Evolutionary conservation across 306 rosid genomes (phyloP), one percentile per base, ranked within the genome.

Genomic region (Phaseolus lunatus): DNA sequence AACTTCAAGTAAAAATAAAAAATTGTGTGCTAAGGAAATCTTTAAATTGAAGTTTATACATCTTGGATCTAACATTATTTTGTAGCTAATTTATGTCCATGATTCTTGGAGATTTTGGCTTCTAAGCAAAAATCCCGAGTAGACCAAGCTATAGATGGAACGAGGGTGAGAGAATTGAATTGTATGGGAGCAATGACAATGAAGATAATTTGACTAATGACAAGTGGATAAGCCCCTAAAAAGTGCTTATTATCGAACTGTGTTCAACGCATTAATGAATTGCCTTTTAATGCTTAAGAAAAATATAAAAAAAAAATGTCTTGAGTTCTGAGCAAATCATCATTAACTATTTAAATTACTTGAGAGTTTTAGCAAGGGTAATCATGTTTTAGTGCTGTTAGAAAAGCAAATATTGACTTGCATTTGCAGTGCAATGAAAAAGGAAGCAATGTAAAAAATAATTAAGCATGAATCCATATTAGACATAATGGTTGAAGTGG

Each of bases 401-500:
- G 5, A 6, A 15, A 62, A 31, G 23, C 2, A n/a, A 62, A 31
- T 23, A 4, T 33, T 26, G 68, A 31, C n/a, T 20, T 72, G 66
- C 23, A 53, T 6, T 29, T 49, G 35, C 67, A 35, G 39, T 23
- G 37, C n/a, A 56, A 56, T 22, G 1, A 27, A 57, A 41, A 41
- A 39, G 26, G 43, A 41, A 11, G 64, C n/a, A 26, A 26, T 63
- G 41, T 47, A 10, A 68, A 73, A 64, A 15, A 76, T 11, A 70
- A 14, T 45, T 12, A 62, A 45, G 68, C 56, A 74, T 19, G 22
- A 74, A 74, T 49, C 18, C 35, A 75, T 13, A 19, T 37, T 22
- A 49, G 64, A 29, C 80, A 76, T 35, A 66, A 75, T 77, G 70
- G 75, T 35, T 70, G 78, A 82, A 82, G 85, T 82, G 85, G 85